phyloP scores from a whole-genome alignment of 2,329 filamentous ascomycete genomes.

The Xylariaceae sp. region DNA sequence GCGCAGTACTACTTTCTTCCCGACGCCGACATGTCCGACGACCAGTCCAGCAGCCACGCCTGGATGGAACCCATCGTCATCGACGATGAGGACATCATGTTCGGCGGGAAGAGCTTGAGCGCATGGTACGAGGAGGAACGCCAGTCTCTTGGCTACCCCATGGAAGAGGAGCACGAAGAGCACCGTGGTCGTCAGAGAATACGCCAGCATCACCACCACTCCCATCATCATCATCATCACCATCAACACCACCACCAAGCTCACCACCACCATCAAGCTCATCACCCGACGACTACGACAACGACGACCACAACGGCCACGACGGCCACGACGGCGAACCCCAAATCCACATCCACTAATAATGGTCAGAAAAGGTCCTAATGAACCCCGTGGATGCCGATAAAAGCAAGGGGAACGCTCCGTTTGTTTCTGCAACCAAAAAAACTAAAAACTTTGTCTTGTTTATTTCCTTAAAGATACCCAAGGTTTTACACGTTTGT shows the following conservation, averaged over 20 bases:
- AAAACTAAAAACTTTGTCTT: background rate
- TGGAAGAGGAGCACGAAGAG: conserved; percentile 36
- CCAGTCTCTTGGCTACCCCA: conserved; percentile 38
- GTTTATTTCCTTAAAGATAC: conserved; percentile 24
- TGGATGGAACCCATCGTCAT: conserved; percentile 54
- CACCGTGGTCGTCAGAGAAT: conserved; percentile 38
- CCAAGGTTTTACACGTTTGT: conserved; percentile 21
- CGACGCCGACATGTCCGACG: conserved; percentile 20
- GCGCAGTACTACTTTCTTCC: conserved; percentile 30
- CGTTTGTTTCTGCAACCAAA: background rate
- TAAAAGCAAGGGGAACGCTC: background rate
- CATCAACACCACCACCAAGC: conserved; percentile 20
- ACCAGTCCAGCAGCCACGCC: conserved; percentile 25
- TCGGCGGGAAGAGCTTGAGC: conserved; percentile 54
- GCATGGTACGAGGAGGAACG: conserved; percentile 57
- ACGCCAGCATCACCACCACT: conserved; percentile 24
- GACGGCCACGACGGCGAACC: conserved; percentile 9
- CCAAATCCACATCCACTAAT: conserved; percentile 18
- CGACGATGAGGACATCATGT: conserved; percentile 56
- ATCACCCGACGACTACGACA: conserved; percentile 10
- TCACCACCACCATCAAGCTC: conserved; percentile 24
- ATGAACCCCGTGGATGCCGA: background rate
- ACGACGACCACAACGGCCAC: too few species aligned
- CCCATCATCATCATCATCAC: conserved; percentile 19
- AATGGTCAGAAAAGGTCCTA: conserved; percentile 27